Evolutionary conservation across 371 early-diverging fungal species (phyloP).

Genomic region (Choanephora cucurbitarum): DNA sequence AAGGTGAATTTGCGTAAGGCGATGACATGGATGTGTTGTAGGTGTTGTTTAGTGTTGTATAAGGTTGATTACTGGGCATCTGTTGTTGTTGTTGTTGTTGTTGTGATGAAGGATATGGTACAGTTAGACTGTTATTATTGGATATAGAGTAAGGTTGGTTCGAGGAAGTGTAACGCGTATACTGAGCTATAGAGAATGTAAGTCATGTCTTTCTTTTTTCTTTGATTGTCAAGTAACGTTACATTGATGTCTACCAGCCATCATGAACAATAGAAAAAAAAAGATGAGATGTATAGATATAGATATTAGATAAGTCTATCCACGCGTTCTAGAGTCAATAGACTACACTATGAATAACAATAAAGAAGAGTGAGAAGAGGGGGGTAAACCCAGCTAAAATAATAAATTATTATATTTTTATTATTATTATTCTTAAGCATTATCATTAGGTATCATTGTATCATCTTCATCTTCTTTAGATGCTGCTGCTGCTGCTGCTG

Average conservation of each 20-base stretch:
- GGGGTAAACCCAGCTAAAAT: not conserved
- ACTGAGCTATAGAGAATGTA: conserved; percentile 33
- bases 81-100: conserved; percentile 12
- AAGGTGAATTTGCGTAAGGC: conserved; percentile 50
- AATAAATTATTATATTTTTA: too few species aligned
- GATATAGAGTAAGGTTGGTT: conserved; percentile 29
- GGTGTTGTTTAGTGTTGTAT: conserved; percentile 18
- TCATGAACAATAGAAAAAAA: conserved; percentile 4
- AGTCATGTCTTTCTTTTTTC: too few species aligned
- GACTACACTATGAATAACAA: too few species aligned
- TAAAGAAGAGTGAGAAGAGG: too few species aligned
- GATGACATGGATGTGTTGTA: conserved; percentile 37
- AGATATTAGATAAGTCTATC: conserved; percentile 1
- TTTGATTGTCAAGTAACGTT: too few species aligned
- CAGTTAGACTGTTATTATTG: conserved; percentile 31
- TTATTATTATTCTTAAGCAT: not conserved
- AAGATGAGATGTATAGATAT: not conserved
- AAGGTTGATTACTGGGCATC: conserved; percentile 2
- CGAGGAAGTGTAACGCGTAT: conserved; percentile 48
- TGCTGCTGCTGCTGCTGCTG: conserved; percentile 15
- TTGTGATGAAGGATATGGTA: conserved; percentile 35
- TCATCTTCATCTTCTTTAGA: not conserved
- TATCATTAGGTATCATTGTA: not conserved
- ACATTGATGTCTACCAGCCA: conserved; percentile 38
- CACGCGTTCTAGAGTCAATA: too few species aligned